phyloP scores from a whole-genome alignment of 1,139 yeast species.

The Dujonia santamariae region DNA sequence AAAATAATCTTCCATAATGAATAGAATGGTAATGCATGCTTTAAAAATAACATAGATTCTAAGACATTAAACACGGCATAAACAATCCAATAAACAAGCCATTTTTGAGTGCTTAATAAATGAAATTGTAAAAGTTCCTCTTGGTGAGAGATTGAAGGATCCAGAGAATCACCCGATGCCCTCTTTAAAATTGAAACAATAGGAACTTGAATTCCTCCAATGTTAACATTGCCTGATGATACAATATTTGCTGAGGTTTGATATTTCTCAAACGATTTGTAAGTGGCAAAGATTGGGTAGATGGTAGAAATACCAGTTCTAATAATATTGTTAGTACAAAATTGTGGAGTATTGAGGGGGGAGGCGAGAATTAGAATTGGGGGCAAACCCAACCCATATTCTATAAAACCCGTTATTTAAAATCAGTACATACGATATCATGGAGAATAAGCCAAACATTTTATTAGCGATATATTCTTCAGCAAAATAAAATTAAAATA shows the following conservation, averaged over 20 bases:
- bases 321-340: slow-evolving; percentile 4
- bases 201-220: slow-evolving; percentile 38
- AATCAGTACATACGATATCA: slow-evolving; percentile 16
- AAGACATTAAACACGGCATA: slow-evolving; percentile 31
- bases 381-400: too few relatives aligned
- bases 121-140: slow-evolving; percentile 22
- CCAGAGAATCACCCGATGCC: slow-evolving; percentile 19
- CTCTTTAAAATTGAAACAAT: slow-evolving; percentile 22
- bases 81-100: slow-evolving; percentile 61
- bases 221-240: slow-evolving; percentile 26
- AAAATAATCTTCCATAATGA: slow-evolving; percentile 37
- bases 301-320: slow-evolving; percentile 40
- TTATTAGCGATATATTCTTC: too few relatives aligned
- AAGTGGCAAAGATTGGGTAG: slow-evolving; percentile 54
- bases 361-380: too few relatives aligned
- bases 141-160: slow-evolving; percentile 14
- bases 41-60: slow-evolving; percentile 31
- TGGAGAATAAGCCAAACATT: slow-evolving; percentile 15
- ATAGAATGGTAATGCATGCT: slow-evolving; percentile 47
- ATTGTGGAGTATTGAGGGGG: too few relatives aligned
- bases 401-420: too few relatives aligned
- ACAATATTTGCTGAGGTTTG: slow-evolving; percentile 21
- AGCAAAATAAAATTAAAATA: too few relatives aligned
- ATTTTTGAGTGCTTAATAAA: slow-evolving; percentile 46
- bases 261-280: slow-evolving; percentile 47